A percentile compares a stretch with the other conserved stretches of the same genome.
Evolutionary conservation across 495 filamentous ascomycete species (phyloP).

Genomic region (Tetracladium setigerum): DNA sequence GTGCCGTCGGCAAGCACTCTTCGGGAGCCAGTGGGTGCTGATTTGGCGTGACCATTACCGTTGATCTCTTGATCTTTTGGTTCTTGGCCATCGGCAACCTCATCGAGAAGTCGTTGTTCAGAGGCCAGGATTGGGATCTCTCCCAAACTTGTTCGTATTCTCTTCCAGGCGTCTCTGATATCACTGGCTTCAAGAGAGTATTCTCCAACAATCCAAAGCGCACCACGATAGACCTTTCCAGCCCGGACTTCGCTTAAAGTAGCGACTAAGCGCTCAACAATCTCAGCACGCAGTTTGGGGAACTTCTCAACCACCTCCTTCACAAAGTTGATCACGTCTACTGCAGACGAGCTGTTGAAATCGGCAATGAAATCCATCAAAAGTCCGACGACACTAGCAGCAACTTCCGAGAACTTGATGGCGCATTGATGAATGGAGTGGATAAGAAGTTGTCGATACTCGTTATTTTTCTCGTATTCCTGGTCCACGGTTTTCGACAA

Average conservation of each 20-base stretch:
- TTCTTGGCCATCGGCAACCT: conserved; percentile 60
- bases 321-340: conserved; percentile 97
- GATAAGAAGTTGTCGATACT: conserved; percentile 92
- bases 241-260: conserved; percentile 91
- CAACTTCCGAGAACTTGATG: conserved; percentile 97
- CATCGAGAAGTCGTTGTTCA: conserved; percentile 84
- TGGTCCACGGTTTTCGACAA: conserved; percentile 96
- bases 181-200: conserved; percentile 90
- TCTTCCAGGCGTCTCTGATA: conserved; percentile 95
- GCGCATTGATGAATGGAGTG: conserved; percentile 97
- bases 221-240: conserved; percentile 94
- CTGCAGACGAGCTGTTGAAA: conserved; percentile 92
- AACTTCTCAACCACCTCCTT: conserved; percentile 99
- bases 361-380: conserved; percentile 99
- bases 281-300: conserved; percentile 76
- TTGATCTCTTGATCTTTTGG: conserved; percentile 59
- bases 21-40: conserved; percentile 73
- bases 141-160: conserved; percentile 85
- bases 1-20: conserved; percentile 95
- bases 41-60: conserved; percentile 61
- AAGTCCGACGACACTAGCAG: conserved; percentile 89
- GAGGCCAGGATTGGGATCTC: conserved; percentile 97
- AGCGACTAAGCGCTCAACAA: conserved; percentile 81
- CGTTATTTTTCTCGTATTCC: conserved; percentile 97
- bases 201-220: conserved; percentile 96